Evolutionary conservation across 2,329 filamentous ascomycete genomes (phyloP).

Genomic region (Colletotrichum coccodes): DNA sequence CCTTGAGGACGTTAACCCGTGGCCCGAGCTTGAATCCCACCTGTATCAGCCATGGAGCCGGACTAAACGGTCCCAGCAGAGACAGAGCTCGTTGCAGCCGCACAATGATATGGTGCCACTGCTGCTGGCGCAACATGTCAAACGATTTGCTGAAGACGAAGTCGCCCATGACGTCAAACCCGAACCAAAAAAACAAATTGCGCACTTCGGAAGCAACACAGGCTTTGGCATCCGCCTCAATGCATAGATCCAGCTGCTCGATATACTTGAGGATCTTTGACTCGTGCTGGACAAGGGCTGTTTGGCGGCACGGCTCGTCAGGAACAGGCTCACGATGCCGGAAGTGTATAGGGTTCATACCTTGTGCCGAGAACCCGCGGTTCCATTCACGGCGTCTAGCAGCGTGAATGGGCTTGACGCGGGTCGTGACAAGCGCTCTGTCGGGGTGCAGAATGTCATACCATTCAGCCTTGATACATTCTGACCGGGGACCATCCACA

Average conservation of each 20-base stretch:
- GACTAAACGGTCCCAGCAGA: slow-evolving; percentile 42
- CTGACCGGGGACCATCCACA: slow-evolving; percentile 37
- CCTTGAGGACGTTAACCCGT: slow-evolving; percentile 31
- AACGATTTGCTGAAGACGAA: slow-evolving; percentile 48
- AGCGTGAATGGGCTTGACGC: slow-evolving; percentile 36
- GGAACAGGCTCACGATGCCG: slow-evolving; percentile 1
- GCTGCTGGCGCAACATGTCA: slow-evolving; percentile 41
- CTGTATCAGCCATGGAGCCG: slow-evolving; percentile 40
- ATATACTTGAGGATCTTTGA: slow-evolving; percentile 33
- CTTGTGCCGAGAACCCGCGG: slow-evolving; percentile 35
- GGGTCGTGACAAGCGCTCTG: slow-evolving; percentile 34
- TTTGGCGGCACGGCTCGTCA: slow-evolving; percentile 11
- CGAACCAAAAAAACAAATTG: slow-evolving; percentile 41
- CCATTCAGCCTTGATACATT: slow-evolving; percentile 40
- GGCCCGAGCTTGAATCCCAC: slow-evolving; percentile 36
- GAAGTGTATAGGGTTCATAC: slow-evolving; percentile 22
- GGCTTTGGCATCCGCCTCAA: slow-evolving; percentile 33
- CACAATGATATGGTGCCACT: slow-evolving; percentile 41
- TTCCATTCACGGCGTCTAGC: slow-evolving; percentile 38
- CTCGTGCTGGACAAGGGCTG: slow-evolving; percentile 34
- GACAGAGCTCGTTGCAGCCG: slow-evolving; percentile 38
- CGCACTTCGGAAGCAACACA: slow-evolving; percentile 31
- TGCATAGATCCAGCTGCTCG: slow-evolving; percentile 33
- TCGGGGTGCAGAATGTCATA: slow-evolving; percentile 39
- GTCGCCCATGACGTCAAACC: slow-evolving; percentile 48